phyloP scores from a whole-genome alignment of 1,139 yeast species.

The Hemisphaericaspora xylanilytica region DNA sequence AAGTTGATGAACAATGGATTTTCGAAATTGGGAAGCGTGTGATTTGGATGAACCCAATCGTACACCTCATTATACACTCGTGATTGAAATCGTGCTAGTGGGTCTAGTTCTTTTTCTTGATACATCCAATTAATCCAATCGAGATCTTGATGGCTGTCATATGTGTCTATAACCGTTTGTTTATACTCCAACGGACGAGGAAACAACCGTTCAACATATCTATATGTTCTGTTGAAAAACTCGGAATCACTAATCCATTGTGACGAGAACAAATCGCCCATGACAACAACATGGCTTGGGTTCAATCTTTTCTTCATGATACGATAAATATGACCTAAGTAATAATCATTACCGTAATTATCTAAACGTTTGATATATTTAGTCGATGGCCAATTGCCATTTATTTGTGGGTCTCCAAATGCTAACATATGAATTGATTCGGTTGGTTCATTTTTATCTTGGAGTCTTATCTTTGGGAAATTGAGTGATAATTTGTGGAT shows the following conservation, averaged over 20 bases:
- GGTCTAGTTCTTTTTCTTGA: slow-evolving; percentile 38
- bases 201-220: slow-evolving; percentile 67
- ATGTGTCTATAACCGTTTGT: slow-evolving; percentile 45
- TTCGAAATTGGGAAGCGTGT: slow-evolving; percentile 32
- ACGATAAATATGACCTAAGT: slow-evolving; percentile 75
- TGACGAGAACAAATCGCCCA: slow-evolving; percentile 93
- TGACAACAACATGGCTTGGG: slow-evolving; percentile 81
- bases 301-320: slow-evolving; percentile 58
- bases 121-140: slow-evolving; percentile 54
- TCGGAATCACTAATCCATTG: slow-evolving; percentile 94
- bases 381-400: slow-evolving; percentile 75
- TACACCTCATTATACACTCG: slow-evolving; percentile 57
- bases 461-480: slow-evolving; percentile 27
- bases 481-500: slow-evolving; percentile 27
- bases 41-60: slow-evolving; percentile 57
- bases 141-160: slow-evolving; percentile 45
- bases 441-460: slow-evolving; percentile 11
- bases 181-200: slow-evolving; percentile 53
- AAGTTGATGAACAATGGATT: slow-evolving; percentile 70
- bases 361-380: slow-evolving; percentile 76
- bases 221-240: slow-evolving; percentile 70
- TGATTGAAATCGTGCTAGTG: slow-evolving; percentile 44
- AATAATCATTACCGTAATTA: slow-evolving; percentile 83
- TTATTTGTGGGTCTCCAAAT: slow-evolving; percentile 95
- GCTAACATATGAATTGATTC: slow-evolving; percentile 66